Percentiles rank a stretch among this genome's conserved stretches.
phyloP scores from a whole-genome alignment of 139 green algal species.

The Volvox africanus region DNA sequence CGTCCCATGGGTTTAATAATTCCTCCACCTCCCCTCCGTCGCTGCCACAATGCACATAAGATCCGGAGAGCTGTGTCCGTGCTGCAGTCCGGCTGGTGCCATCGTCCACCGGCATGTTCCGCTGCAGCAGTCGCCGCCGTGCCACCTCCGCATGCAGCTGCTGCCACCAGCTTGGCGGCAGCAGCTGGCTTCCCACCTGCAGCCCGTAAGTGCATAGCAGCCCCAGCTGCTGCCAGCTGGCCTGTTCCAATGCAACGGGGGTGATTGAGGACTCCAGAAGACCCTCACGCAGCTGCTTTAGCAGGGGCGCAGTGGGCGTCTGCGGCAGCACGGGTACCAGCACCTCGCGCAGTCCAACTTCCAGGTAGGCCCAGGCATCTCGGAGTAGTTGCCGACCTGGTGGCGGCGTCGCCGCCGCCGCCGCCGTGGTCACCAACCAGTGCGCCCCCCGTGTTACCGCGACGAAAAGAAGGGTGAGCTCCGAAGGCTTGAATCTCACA shows the following conservation, averaged over 20 bases:
- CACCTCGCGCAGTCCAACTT: background rate
- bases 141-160: background rate
- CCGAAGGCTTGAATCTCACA: background rate
- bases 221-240: constrained; percentile 7
- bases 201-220: background rate
- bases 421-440: too few relatives aligned
- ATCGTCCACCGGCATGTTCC: background rate
- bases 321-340: constrained; percentile 32
- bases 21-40: background rate
- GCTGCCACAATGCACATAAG: background rate
- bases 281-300: background rate
- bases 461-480: background rate
- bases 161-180: background rate
- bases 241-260: background rate
- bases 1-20: background rate
- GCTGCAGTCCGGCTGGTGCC: too few relatives aligned
- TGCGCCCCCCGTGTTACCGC: background rate
- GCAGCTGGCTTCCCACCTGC: background rate
- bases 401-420: too few relatives aligned
- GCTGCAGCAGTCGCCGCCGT: background rate
- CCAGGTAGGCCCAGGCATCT: background rate
- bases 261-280: background rate
- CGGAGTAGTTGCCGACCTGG: background rate
- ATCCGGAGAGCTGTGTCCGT: background rate
- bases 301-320: background rate